These are phyloP conservation scores for Oryza meyeriana DNA, from an alignment of 176 grass and related monocot genomes.

Conservation along the genomic window DNA sequence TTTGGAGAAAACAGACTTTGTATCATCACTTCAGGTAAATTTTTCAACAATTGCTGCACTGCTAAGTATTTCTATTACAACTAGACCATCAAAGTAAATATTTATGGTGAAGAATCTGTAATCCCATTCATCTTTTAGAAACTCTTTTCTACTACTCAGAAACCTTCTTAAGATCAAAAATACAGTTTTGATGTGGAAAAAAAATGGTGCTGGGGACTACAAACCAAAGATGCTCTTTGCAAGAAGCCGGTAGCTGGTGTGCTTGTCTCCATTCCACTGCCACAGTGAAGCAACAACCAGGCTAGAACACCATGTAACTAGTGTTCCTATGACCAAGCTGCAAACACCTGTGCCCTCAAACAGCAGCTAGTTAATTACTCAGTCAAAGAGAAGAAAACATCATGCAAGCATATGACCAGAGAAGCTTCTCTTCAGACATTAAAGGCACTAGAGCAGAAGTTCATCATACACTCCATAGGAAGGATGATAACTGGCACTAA, in stretches of 20 bases:
- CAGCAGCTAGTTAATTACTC: neutral
- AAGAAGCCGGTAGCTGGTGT: slow-evolving; percentile 59
- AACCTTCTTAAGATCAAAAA: neutral
- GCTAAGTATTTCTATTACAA: neutral
- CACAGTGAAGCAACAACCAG: slow-evolving; percentile 62
- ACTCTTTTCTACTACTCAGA: neutral
- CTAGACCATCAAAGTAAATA: neutral
- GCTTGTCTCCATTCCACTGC: slow-evolving; percentile 81
- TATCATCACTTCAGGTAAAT: neutral
- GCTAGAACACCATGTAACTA: slow-evolving; percentile 75
- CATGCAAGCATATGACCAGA: neutral
- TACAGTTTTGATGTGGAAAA: neutral
- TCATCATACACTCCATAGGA: neutral
- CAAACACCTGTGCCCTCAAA: slow-evolving; percentile 44
- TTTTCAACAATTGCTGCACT: neutral
- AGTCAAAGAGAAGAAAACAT: neutral
- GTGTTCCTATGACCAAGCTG: slow-evolving; percentile 64
- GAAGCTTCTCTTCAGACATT: neutral
- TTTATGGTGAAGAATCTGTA: neutral
- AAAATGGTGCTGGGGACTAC: slow-evolving; percentile 24
- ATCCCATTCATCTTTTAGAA: neutral
- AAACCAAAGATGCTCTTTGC: slow-evolving; percentile 72
- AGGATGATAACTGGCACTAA: neutral
- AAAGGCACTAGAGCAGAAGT: neutral
- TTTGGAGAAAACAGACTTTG: slow-evolving; percentile 30